Evolutionary conservation across 345 rosid species (phyloP).

Genomic region (Eucalyptus decipiens): DNA sequence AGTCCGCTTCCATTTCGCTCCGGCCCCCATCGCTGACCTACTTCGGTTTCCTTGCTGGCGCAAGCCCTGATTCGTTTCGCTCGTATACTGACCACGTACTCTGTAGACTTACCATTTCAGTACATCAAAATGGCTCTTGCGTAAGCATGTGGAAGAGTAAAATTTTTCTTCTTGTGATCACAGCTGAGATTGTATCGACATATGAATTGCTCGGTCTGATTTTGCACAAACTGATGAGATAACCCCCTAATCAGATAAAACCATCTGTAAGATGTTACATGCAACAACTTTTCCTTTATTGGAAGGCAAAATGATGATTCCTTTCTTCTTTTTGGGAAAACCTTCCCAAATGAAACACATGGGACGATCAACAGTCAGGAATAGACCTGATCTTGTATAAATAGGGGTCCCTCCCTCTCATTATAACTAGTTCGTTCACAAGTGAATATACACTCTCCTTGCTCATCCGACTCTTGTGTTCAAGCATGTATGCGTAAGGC

Average conservation of each 20-base stretch:
- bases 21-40: not conserved
- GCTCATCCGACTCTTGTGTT: too few species aligned
- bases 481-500: too few species aligned
- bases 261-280: not conserved
- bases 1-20: not conserved
- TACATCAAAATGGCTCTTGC: not conserved
- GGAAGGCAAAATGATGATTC: not conserved
- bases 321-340: not conserved
- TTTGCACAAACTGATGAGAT: not conserved
- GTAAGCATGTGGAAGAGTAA: not conserved
- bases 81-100: not conserved
- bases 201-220: not conserved
- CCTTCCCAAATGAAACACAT: not conserved
- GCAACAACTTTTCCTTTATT: not conserved
- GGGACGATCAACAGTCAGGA: accelerated
- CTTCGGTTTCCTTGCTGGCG: not conserved
- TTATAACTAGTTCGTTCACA: too few species aligned
- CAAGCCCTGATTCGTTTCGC: not conserved
- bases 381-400: too few species aligned
- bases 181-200: not conserved
- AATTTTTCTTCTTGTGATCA: not conserved
- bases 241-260: not conserved
- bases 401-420: too few species aligned
- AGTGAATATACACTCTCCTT: too few species aligned
- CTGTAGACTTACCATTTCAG: not conserved